Evolutionary conservation across 2,329 filamentous ascomycete genomes (phyloP).

Genomic region (Coniochaeta sp.): DNA sequence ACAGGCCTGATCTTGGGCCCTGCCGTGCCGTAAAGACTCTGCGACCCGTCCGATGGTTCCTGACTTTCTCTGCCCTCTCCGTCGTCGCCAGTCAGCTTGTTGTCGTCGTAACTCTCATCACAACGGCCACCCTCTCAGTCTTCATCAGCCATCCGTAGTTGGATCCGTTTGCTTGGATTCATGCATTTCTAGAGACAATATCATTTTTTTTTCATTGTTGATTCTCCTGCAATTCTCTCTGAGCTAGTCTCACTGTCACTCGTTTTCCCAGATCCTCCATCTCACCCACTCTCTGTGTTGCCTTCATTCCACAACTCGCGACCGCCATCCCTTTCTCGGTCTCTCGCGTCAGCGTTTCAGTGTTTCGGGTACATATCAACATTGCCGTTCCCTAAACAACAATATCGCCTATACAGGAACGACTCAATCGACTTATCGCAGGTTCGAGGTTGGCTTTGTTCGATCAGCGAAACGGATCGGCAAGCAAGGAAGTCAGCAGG

Average conservation of each 20-base stretch:
- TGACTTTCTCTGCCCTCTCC: neutral
- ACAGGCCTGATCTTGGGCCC: neutral
- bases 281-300: neutral
- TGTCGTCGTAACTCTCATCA: neutral
- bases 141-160: neutral
- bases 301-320: neutral
- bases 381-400: neutral
- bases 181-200: constrained; percentile 18
- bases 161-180: constrained; percentile 20
- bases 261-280: constrained; percentile 22
- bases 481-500: neutral
- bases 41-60: neutral
- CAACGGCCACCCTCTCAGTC: neutral
- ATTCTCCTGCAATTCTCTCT: constrained; percentile 18
- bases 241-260: constrained; percentile 43
- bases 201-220: constrained; percentile 19
- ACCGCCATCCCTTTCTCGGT: neutral
- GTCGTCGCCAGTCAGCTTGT: neutral
- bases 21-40: neutral
- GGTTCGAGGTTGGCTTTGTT: neutral
- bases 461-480: neutral
- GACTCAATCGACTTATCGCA: neutral
- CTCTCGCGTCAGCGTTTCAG: neutral
- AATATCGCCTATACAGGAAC: neutral
- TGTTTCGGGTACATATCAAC: neutral